phyloP scores from a whole-genome alignment of 202 grass and related monocot species.

The Dendrocalamus latiflorus region DNA sequence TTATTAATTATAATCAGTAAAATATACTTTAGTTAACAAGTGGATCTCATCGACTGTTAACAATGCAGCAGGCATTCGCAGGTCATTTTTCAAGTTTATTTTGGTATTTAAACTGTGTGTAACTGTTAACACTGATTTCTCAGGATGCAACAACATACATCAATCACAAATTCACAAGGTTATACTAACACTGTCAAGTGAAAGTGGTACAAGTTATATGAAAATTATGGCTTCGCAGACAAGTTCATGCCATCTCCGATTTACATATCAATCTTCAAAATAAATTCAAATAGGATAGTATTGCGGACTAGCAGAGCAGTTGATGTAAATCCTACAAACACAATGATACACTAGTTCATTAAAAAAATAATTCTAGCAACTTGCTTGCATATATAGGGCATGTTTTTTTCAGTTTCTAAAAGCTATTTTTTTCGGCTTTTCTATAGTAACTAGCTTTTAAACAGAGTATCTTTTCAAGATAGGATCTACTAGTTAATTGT shows the following conservation, averaged over 20 bases:
- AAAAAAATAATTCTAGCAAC: neutral
- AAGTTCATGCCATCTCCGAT: slow-evolving; percentile 6
- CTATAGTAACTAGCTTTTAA: too few relatives aligned
- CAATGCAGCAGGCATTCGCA: neutral
- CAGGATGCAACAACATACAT: slow-evolving; percentile 2
- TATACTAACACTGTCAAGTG: neutral
- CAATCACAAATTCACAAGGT: slow-evolving; percentile 13
- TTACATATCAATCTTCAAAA: neutral
- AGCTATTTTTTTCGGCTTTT: too few relatives aligned
- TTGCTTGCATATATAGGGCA: neutral
- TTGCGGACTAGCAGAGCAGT: neutral
- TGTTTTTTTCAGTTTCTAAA: too few relatives aligned
- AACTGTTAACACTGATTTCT: neutral
- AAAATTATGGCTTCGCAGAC: slow-evolving; percentile 1
- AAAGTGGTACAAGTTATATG: neutral
- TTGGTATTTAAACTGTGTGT: neutral
- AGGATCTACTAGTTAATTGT: too few relatives aligned
- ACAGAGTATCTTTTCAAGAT: too few relatives aligned
- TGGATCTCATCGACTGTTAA: neutral
- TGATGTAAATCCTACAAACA: neutral
- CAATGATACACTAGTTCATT: neutral
- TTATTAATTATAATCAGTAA: neutral
- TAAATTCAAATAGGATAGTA: neutral
- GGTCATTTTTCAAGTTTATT: neutral
- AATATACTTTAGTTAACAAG: slow-evolving; percentile 1